Percentiles rank a stretch among this genome's conserved stretches.
Conservation (phyloP, 2,329 filamentous ascomycete genomes). For the Neopestalotiopsis sp. region DNA sequence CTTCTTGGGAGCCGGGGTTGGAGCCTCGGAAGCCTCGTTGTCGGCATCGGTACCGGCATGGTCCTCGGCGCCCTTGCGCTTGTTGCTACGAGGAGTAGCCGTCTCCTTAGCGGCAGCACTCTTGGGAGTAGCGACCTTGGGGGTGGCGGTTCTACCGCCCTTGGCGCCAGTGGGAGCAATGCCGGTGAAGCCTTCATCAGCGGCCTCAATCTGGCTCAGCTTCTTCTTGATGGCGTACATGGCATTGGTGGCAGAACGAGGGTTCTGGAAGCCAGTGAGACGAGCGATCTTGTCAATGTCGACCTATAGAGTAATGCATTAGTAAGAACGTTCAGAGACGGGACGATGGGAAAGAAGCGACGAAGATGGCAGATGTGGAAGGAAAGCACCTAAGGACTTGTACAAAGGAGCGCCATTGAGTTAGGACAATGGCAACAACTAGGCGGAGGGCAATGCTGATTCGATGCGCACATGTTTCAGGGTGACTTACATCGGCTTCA, state of each 20-base stretch:
- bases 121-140: not conserved
- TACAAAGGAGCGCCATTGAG: not conserved
- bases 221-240: constrained; percentile 19
- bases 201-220: not conserved
- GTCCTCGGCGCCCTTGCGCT: constrained; percentile 4
- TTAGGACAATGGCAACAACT: not conserved
- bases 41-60: not conserved
- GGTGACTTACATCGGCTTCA: constrained; percentile 14
- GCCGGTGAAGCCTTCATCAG: not conserved
- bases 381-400: not conserved
- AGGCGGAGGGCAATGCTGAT: not conserved
- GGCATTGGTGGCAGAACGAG: not conserved
- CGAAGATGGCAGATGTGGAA: not conserved
- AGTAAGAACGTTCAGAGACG: not conserved
- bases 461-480: not conserved
- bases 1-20: constrained; percentile 8
- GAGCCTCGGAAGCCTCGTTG: not conserved
- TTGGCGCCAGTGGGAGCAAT: not conserved
- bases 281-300: constrained; percentile 12
- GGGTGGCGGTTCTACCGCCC: not conserved
- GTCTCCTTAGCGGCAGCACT: not conserved
- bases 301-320: not conserved
- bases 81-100: not conserved
- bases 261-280: constrained; percentile 14
- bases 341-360: not conserved